These are phyloP conservation scores for Ricinus communis DNA, from an alignment of 345 rosid genomes.

Conservation along the genomic window DNA sequence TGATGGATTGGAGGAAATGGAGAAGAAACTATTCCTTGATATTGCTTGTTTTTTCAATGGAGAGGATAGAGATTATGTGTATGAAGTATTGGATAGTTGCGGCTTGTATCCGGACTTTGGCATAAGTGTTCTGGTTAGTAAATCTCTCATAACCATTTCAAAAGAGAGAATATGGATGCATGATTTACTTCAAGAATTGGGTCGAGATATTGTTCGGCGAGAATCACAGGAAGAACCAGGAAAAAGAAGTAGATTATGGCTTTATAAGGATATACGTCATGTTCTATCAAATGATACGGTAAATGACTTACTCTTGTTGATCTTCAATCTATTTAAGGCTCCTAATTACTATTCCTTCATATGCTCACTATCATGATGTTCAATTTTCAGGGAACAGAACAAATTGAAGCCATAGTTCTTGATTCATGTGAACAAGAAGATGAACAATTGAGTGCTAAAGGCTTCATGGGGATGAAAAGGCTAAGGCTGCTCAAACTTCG, in stretches of 20 bases:
- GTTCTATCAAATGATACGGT: conserved; percentile 15
- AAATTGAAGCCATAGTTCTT: conserved; percentile 18
- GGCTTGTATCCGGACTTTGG: conserved; percentile 2
- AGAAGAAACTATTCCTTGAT: conserved; percentile 9
- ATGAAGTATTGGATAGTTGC: conserved; percentile 1
- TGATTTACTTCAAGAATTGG: conserved; percentile 38
- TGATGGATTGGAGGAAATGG: conserved; percentile 12
- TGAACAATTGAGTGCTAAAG: neutral
- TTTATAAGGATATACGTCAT: conserved; percentile 3
- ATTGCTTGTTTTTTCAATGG: conserved; percentile 17
- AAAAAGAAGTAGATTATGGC: conserved; percentile 17
- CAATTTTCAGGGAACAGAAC: conserved; percentile 18
- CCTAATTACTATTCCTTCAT: neutral
- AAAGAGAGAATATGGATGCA: conserved; percentile 35
- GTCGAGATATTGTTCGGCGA: conserved; percentile 28
- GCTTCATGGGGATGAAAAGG: conserved; percentile 8
- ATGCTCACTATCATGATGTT: neutral
- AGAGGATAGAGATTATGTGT: neutral
- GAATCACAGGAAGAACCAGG: conserved; percentile 13
- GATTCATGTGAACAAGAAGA: neutral
- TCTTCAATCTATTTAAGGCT: neutral
- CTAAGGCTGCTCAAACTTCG: conserved; percentile 10
- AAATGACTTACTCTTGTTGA: neutral
- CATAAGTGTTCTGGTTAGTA: neutral
- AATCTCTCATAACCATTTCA: conserved; percentile 22